These are phyloP conservation scores for Amanita inopinata DNA, from an alignment of 768 basidiomycete genomes.

Conservation along the genomic window DNA sequence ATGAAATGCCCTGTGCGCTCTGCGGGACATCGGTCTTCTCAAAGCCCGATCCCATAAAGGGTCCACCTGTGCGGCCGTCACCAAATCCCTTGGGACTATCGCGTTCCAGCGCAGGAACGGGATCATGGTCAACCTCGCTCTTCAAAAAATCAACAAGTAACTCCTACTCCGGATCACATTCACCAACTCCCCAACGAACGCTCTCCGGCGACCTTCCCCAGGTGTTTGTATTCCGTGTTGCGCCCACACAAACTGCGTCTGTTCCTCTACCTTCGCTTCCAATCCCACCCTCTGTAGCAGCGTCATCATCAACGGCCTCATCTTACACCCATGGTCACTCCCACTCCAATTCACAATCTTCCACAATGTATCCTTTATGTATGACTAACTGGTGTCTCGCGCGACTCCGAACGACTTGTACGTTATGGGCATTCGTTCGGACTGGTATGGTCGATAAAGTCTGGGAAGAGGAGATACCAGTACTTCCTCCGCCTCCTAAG, in stretches of 20 bases:
- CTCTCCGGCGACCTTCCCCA: conserved; percentile 31
- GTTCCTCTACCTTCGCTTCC: conserved; percentile 25
- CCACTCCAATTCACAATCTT: conserved; percentile 21
- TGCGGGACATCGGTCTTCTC: conserved; percentile 58
- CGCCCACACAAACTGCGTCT: conserved; percentile 17
- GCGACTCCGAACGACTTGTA: conserved; percentile 79
- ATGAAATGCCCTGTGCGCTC: conserved; percentile 66
- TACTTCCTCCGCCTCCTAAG: conserved; percentile 23
- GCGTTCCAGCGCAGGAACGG: conserved; percentile 22
- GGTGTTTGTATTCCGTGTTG: conserved; percentile 63
- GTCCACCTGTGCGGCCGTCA: conserved; percentile 20
- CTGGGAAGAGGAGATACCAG: conserved; percentile 76
- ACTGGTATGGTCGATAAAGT: conserved; percentile 74
- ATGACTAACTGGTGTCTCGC: conserved; percentile 77
- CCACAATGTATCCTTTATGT: conserved; percentile 73
- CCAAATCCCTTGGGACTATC: conserved; percentile 23
- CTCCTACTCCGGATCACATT: conserved; percentile 19
- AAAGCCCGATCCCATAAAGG: conserved; percentile 17
- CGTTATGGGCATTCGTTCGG: conserved; percentile 82
- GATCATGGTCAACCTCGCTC: conserved; percentile 46
- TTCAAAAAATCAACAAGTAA: conserved; percentile 38
- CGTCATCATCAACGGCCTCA: conserved; percentile 19
- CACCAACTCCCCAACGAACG: conserved; percentile 18
- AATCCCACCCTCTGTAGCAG: conserved; percentile 18
- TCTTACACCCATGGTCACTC: conserved; percentile 24